Evolutionary conservation across 768 basidiomycete species (phyloP), one percentile per base, ranked within the genome.

Genomic region (Heimioporus sp.): DNA sequence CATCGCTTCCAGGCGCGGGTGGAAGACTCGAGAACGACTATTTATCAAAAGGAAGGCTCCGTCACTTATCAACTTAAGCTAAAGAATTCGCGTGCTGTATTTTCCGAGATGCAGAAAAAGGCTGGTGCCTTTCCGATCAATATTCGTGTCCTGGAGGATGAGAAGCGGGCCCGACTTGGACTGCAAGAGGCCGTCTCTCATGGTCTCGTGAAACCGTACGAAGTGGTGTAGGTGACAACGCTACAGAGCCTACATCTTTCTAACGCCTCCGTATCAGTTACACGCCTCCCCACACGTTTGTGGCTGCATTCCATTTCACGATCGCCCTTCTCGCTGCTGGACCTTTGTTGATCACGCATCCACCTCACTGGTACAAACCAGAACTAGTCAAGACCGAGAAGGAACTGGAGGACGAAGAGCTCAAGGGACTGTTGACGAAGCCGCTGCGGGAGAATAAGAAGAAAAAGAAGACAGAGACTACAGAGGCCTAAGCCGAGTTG

Each of bases 81-180:
- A 85, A 98, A 96, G 78, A 96, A 90, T 57, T 95, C 94, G 40
- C 89, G 96, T 56, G 82, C 87, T n/a, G 87, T 96, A 38, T 98
- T 98, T 75, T 90, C 90, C 45, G 96, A 98, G 72, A 91, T 98
- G 62, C 91, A 95, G 74, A 95, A 93, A 79, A 98, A 98, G 73
- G 92, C 97, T 39, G 96, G 96, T 21, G 80, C 92, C 5, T 98
- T 99, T 84, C 96, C 97, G 32, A 98, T 99, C 80, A 98, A 95
- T 63, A 81, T 99, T 56, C 91, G 97, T 55, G 79, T 80, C 42
- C 80, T 98, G 52, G 96, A 96, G 57, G 96, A 98, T 65, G 96
- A 98, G 80, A 95, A 95, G 74, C 83, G 92, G 48, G 87, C 92
- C 24, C 86, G 96, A 35, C 87, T 98, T 80, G 97, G 96, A 59